Percentiles rank a stretch among this genome's conserved stretches.
Conservation (phyloP, 768 basidiomycete genomes). For the Dendrothele bispora region DNA sequence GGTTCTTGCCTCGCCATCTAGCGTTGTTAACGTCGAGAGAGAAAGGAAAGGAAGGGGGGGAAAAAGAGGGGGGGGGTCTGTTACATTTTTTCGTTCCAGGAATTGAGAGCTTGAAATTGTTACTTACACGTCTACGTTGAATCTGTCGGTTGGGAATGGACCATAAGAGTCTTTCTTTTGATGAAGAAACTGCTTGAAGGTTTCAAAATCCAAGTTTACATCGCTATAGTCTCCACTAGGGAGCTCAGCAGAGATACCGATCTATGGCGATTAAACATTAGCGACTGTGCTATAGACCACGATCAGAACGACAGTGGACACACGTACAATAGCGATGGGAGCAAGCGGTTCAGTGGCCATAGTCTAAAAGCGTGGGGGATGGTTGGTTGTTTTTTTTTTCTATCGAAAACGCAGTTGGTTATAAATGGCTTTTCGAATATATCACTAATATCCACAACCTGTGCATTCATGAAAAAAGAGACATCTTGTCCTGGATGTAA, state of each 20-base stretch:
- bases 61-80: no score
- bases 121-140: constrained; percentile 24
- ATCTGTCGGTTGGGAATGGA: constrained; percentile 22
- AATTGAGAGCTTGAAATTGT: no score
- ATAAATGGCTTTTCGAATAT: no score
- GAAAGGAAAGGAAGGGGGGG: no score
- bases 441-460: no score
- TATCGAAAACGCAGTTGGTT: no score
- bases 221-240: constrained; percentile 18
- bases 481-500: no score
- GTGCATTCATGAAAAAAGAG: no score
- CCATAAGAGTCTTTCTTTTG: constrained; percentile 22
- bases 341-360: neutral
- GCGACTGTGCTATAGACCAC: neutral
- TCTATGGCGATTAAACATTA: constrained; percentile 6
- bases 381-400: no score
- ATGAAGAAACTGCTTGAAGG: constrained; percentile 22
- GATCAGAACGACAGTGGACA: neutral
- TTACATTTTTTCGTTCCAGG: no score
- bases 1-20: constrained; percentile 16
- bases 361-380: no score
- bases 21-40: no score
- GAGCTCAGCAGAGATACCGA: constrained; percentile 26
- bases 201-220: constrained; percentile 19
- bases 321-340: constrained; percentile 7